Conservation (phyloP, 1,284 basidiomycete species). For the Schizophyllum commune region DNA sequence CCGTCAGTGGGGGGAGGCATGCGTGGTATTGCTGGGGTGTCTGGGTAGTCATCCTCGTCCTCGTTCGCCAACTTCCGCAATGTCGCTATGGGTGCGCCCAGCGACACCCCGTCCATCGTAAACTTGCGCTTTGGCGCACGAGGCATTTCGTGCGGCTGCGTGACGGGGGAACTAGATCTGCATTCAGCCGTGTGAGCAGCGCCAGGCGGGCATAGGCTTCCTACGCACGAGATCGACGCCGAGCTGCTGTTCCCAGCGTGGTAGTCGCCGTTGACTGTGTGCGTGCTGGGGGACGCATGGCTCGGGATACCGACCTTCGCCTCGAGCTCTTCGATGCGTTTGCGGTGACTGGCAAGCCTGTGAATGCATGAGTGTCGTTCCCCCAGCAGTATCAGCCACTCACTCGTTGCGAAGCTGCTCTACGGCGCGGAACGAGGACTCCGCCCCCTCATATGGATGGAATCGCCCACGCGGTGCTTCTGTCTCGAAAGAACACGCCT, state of each 20-base stretch:
- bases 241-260: neutral
- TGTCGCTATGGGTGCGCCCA: conserved; percentile 4
- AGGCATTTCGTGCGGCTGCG: neutral
- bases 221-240: neutral
- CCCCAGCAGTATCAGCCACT: neutral
- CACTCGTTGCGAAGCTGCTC: neutral
- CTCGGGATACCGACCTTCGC: neutral
- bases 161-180: neutral
- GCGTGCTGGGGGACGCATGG: neutral
- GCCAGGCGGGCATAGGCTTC: neutral
- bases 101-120: conserved; percentile 1
- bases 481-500: conserved; percentile 4
- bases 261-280: neutral
- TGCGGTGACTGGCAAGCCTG: neutral
- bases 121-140: neutral
- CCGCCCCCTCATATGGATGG: neutral
- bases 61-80: neutral
- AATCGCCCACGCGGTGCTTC: neutral
- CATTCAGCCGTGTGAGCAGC: neutral
- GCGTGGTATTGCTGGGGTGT: neutral
- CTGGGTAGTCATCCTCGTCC: neutral
- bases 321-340: neutral
- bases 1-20: neutral
- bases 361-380: neutral
- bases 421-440: neutral